These are phyloP conservation scores for Aspergillus heteromorphus DNA, from an alignment of 495 filamentous ascomycete genomes.

Conservation along the genomic window DNA sequence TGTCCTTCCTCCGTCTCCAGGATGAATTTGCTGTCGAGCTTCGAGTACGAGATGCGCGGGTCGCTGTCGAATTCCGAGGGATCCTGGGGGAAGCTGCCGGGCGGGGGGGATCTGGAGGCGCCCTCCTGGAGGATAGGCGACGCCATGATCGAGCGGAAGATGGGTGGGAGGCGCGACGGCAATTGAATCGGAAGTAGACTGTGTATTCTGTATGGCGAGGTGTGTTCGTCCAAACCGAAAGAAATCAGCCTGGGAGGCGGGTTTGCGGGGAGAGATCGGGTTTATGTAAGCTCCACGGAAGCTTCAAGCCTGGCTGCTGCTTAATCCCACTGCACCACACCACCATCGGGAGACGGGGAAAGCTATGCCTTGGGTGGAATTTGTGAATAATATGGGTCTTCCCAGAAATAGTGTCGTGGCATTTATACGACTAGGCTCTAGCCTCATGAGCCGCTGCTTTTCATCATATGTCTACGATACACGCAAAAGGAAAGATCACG, in stretches of 20 bases:
- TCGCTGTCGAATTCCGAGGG: constrained; percentile 74
- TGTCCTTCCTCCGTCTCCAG: constrained; percentile 79
- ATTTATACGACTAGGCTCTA: no score
- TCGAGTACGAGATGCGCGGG: constrained; percentile 80
- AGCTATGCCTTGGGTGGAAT: no score
- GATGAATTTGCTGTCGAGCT: constrained; percentile 71
- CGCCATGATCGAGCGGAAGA: constrained; percentile 4
- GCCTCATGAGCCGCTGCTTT: no score
- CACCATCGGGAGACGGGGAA: no score
- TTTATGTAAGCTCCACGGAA: constrained; percentile 13
- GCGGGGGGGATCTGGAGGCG: constrained; percentile 12
- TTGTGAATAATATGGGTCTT: no score
- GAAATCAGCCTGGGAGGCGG: background rate
- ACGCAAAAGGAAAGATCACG: no score
- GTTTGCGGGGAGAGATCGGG: constrained; percentile 11
- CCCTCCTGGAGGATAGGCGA: constrained; percentile 19
- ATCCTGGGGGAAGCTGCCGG: constrained; percentile 59
- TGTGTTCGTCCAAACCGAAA: background rate
- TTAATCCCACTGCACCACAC: no score
- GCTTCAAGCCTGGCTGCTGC: background rate
- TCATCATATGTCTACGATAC: no score
- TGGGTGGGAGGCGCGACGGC: background rate
- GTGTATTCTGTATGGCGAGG: background rate
- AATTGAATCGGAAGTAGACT: background rate
- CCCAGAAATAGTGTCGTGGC: no score